phyloP scores from a whole-genome alignment of 2,329 filamentous ascomycete genomes.

The Phialophora chinensis region DNA sequence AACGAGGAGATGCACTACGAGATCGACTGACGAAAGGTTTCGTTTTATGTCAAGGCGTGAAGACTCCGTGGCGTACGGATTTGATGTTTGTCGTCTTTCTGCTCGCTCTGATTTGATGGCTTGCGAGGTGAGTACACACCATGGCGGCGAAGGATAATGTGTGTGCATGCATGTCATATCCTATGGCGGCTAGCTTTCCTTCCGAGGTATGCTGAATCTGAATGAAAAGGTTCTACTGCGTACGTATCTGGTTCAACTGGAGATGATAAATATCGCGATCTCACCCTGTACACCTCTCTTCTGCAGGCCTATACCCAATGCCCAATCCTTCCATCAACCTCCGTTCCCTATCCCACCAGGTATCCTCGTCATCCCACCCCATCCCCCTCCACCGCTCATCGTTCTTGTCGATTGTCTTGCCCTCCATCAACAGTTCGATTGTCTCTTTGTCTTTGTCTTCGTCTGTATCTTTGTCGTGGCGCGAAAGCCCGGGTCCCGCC shows the following conservation, averaged over 20 bases:
- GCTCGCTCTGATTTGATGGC: neutral
- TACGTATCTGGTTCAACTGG: neutral
- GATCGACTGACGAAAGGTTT: neutral
- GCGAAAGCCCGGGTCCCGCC: neutral
- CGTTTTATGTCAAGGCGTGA: neutral
- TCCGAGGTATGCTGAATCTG: neutral
- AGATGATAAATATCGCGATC: neutral
- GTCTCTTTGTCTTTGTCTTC: slow-evolving; percentile 46
- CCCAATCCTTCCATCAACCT: slow-evolving; percentile 79
- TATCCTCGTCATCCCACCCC: slow-evolving; percentile 51
- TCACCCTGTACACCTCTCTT: slow-evolving; percentile 71
- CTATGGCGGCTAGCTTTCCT: no score
- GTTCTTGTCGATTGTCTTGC: slow-evolving; percentile 55
- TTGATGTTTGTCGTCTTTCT: neutral
- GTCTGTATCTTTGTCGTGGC: neutral
- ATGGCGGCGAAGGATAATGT: neutral
- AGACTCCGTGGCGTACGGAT: neutral
- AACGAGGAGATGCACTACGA: neutral
- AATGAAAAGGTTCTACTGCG: neutral
- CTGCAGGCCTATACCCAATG: slow-evolving; percentile 69
- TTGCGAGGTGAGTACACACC: neutral
- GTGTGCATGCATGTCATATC: neutral
- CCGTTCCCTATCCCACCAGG: slow-evolving; percentile 74
- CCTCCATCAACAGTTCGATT: slow-evolving; percentile 8
- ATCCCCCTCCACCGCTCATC: slow-evolving; percentile 78